Evolutionary conservation across 208 protist genomes (phyloP).

Genomic region (Trypanosoma brucei): DNA sequence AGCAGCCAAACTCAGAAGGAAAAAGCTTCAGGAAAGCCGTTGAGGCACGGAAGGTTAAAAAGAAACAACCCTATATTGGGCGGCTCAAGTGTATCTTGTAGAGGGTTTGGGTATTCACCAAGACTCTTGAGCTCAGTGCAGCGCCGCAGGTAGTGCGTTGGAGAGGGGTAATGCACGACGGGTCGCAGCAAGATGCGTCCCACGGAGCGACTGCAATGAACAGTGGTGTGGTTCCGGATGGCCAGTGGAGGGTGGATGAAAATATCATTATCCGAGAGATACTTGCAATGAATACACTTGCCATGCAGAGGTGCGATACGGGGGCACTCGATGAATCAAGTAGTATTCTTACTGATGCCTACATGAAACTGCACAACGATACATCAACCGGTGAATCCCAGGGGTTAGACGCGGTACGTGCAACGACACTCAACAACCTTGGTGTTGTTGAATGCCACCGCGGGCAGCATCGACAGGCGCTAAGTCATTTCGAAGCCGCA

Average conservation of each 20-base stretch:
- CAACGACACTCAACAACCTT: constrained; percentile 86
- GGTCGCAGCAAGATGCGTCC: too few species aligned
- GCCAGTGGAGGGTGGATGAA: constrained; percentile 8
- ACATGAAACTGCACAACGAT: constrained; percentile 42
- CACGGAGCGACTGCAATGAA: too few species aligned
- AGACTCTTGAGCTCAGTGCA: too few species aligned
- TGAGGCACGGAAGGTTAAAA: not conserved
- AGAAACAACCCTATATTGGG: too few species aligned
- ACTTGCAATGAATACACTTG: constrained; percentile 78
- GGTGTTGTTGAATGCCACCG: constrained; percentile 82
- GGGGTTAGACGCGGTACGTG: constrained; percentile 62
- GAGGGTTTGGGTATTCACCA: too few species aligned
- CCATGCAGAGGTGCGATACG: constrained; percentile 67
- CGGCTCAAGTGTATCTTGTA: too few species aligned
- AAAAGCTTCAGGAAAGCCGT: not conserved
- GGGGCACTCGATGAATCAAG: constrained; percentile 48
- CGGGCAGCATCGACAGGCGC: constrained; percentile 72
- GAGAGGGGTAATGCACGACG: too few species aligned
- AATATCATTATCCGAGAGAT: constrained; percentile 70
- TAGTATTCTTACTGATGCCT: constrained; percentile 49
- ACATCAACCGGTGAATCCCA: constrained; percentile 15
- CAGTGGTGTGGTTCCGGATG: not conserved
- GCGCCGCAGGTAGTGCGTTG: too few species aligned
- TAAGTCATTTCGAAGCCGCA: constrained; percentile 80
- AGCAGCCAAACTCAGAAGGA: not conserved